phyloP scores from a whole-genome alignment of 192 early-diverging fungal genomes.

The Linnemannia schmuckeri region DNA sequence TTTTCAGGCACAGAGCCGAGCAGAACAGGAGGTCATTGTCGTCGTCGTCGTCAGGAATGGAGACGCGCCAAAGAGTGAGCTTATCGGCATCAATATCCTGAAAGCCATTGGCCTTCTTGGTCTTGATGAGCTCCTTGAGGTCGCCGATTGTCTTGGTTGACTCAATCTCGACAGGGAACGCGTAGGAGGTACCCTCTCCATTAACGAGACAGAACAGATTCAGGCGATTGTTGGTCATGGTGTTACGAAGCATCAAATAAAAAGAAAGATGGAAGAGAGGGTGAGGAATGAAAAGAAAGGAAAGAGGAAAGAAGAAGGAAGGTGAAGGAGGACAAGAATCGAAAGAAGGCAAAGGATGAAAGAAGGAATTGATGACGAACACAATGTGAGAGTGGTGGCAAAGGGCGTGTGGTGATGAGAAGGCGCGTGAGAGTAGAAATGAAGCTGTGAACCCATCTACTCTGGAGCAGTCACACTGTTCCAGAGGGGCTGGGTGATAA shows the following conservation, averaged over 20 bases:
- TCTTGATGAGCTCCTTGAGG: slow-evolving; percentile 32
- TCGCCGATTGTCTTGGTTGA: slow-evolving; percentile 19
- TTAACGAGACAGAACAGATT: slow-evolving; percentile 33
- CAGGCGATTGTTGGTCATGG: not conserved
- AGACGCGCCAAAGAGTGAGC: slow-evolving; percentile 29
- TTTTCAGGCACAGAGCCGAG: not conserved
- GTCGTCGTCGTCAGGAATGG: not conserved
- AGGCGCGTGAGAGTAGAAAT: too few species aligned
- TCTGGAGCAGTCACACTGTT: too few species aligned
- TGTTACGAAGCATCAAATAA: not conserved
- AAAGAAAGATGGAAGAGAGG: too few species aligned
- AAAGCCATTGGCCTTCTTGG: slow-evolving; percentile 5
- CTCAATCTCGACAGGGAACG: not conserved
- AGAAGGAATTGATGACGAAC: too few species aligned
- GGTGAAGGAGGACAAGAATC: slow-evolving; percentile 2
- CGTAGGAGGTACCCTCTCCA: slow-evolving; percentile 17
- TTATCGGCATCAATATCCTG: slow-evolving; percentile 12
- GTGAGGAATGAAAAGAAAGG: not conserved
- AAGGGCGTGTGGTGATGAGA: too few species aligned
- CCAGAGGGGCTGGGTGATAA: too few species aligned
- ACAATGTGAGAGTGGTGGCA: too few species aligned
- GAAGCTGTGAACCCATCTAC: too few species aligned
- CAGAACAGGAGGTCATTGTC: not conserved
- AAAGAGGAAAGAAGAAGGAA: slow-evolving; percentile 8
- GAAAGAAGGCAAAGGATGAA: too few species aligned